Evolutionary conservation across 352 stramenopile species (phyloP).

Genomic region (Pythium sp.): DNA sequence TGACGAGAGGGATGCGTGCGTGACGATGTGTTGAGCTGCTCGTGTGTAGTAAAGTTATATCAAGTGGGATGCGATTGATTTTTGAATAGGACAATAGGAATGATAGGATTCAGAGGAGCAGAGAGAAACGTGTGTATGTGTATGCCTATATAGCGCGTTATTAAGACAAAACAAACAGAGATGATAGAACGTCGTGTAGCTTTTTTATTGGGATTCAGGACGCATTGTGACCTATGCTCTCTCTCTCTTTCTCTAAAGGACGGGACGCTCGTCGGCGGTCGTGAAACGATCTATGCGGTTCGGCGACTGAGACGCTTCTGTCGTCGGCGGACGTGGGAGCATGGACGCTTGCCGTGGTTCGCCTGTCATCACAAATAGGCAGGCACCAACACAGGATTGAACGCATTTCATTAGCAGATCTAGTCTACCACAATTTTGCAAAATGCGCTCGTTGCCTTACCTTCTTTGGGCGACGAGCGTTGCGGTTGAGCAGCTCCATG

Average conservation of each 20-base stretch:
- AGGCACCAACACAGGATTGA: not conserved
- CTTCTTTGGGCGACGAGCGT: constrained; percentile 83
- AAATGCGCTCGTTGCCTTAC: constrained; percentile 19
- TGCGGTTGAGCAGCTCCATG: constrained; percentile 83
- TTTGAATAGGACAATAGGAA: constrained; percentile 11
- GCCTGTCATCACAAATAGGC: constrained; percentile 29
- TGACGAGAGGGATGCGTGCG: not conserved
- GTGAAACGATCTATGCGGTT: constrained; percentile 26
- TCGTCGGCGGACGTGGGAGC: constrained; percentile 75
- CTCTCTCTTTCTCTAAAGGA: constrained; percentile 14
- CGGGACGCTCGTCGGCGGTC: constrained; percentile 4
- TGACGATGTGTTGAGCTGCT: not conserved
- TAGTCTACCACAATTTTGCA: not conserved
- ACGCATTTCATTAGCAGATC: not conserved
- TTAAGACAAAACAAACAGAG: not conserved
- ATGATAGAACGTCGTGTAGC: constrained; percentile 9
- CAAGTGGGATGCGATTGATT: not conserved
- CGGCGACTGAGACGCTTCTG: constrained; percentile 74
- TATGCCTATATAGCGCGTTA: constrained; percentile 15
- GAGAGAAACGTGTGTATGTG: constrained; percentile 6
- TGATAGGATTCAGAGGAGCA: not conserved
- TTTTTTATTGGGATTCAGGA: constrained; percentile 5
- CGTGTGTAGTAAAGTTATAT: constrained; percentile 18
- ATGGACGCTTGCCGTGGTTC: constrained; percentile 87
- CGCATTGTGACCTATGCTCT: constrained; percentile 4